Evolutionary conservation across 768 basidiomycete species (phyloP).

Genomic region (Leccinum uliginosum): DNA sequence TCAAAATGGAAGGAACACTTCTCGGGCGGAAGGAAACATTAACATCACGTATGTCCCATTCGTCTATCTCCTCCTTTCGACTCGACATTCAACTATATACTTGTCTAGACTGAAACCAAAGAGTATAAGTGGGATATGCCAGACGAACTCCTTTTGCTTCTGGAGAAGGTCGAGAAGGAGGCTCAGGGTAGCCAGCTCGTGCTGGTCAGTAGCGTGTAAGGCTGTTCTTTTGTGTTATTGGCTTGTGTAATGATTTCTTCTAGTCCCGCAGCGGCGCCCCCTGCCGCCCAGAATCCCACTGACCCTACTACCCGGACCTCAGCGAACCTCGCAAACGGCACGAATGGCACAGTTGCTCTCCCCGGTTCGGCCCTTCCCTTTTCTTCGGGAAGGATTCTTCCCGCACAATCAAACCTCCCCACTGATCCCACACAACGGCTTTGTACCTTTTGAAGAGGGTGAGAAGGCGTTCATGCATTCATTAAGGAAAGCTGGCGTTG

Average conservation of each 20-base stretch:
- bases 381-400: conserved; percentile 54
- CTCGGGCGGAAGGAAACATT: conserved; percentile 86
- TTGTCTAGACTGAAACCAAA: conserved; percentile 68
- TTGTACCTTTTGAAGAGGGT: conserved; percentile 79
- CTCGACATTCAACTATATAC: neutral
- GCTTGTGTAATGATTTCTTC: conserved; percentile 4
- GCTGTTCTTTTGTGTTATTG: neutral
- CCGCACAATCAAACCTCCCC: conserved; percentile 77
- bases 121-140: conserved; percentile 99
- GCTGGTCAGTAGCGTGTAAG: conserved; percentile 29
- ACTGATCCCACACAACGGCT: conserved; percentile 87
- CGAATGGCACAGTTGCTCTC: conserved; percentile 41
- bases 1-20: conserved; percentile 98
- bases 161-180: conserved; percentile 84
- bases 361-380: conserved; percentile 60
- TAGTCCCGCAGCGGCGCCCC: conserved; percentile 36
- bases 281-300: conserved; percentile 44
- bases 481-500: conserved; percentile 84
- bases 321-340: conserved; percentile 46
- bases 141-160: conserved; percentile 78
- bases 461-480: conserved; percentile 93
- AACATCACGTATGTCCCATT: conserved; percentile 63
- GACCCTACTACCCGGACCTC: conserved; percentile 33
- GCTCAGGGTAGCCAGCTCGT: conserved; percentile 38
- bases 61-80: neutral